Evolutionary conservation across 75 land plant genomes (phyloP).

Genomic region (Sequoia sempervirens): DNA sequence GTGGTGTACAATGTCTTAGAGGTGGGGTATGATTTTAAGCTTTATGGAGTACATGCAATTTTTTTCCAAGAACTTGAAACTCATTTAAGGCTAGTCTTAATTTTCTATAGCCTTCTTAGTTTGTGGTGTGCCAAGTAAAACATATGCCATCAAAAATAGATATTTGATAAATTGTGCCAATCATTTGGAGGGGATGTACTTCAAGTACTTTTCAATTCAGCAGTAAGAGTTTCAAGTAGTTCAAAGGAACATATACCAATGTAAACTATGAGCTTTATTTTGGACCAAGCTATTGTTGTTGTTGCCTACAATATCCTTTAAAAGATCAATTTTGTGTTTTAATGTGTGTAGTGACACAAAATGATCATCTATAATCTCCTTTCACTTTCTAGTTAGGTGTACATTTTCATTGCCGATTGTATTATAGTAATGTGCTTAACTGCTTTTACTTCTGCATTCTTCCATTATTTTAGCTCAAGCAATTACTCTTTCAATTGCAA

Average conservation of each 20-base stretch:
- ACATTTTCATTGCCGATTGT: constrained; percentile 6
- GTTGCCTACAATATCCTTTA: constrained; percentile 82
- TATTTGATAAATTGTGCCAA: constrained; percentile 94
- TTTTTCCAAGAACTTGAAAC: not conserved
- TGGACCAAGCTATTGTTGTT: constrained; percentile 72
- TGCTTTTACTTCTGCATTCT: constrained; percentile 73
- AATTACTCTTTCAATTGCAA: constrained; percentile 88
- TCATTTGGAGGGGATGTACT: constrained; percentile 92
- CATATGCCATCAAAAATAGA: constrained; percentile 34
- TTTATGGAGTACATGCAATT: not conserved
- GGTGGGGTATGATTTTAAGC: constrained; percentile 40
- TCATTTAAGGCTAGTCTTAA: not conserved
- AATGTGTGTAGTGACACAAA: not conserved
- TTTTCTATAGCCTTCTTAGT: not conserved
- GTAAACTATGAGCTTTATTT: constrained; percentile 47
- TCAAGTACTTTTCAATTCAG: constrained; percentile 85
- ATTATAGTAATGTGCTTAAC: constrained; percentile 48
- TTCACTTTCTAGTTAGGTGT: not conserved
- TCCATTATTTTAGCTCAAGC: constrained; percentile 92
- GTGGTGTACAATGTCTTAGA: constrained; percentile 96
- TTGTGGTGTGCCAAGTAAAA: not conserved
- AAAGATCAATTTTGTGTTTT: not conserved
- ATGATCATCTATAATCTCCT: not conserved
- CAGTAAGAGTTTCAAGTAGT: constrained; percentile 70
- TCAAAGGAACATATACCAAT: constrained; percentile 40